Percentiles rank a stretch among this genome's conserved stretches.
phyloP scores from a whole-genome alignment of 2,329 filamentous ascomycete species.

The Botryotinia narcissicola region DNA sequence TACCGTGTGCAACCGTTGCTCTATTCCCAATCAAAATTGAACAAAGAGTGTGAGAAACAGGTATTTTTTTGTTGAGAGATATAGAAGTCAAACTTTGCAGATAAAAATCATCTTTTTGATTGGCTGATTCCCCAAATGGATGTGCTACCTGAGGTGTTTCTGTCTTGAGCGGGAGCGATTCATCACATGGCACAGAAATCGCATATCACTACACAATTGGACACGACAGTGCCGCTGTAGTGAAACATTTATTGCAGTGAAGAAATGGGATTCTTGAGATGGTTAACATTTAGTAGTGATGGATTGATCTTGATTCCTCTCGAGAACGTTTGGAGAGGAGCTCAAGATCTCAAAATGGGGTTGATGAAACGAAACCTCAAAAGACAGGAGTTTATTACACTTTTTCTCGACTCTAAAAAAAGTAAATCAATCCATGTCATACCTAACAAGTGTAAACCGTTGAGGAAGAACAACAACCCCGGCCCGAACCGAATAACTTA shows the following conservation, averaged over 20 bases:
- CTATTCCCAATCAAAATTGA: constrained; percentile 1
- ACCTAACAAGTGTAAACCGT: constrained; percentile 2
- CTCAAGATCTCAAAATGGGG: neutral
- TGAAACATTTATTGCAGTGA: constrained; percentile 10
- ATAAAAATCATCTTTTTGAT: neutral
- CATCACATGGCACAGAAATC: constrained; percentile 23
- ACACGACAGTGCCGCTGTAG: constrained; percentile 19
- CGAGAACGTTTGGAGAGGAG: neutral
- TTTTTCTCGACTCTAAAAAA: neutral
- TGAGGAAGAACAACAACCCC: constrained; percentile 1
- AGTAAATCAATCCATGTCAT: neutral
- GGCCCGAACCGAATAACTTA: constrained; percentile 16
- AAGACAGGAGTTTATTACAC: no score
- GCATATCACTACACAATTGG: constrained; percentile 17
- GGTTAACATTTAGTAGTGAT: neutral
- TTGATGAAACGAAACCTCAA: neutral
- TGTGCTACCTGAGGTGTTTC: constrained; percentile 17
- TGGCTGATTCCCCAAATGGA: neutral
- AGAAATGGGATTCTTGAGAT: constrained; percentile 13
- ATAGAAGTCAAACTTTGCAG: neutral
- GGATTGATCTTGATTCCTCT: neutral
- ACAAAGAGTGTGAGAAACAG: neutral
- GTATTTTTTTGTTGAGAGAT: constrained; percentile 5
- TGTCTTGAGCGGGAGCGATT: constrained; percentile 20
- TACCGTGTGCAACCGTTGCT: constrained; percentile 3